A percentile compares a stretch with the other conserved stretches of the same genome.
These are phyloP conservation scores for Viola pubescens DNA, from an alignment of 441 rosid genomes.

Conservation along the genomic window DNA sequence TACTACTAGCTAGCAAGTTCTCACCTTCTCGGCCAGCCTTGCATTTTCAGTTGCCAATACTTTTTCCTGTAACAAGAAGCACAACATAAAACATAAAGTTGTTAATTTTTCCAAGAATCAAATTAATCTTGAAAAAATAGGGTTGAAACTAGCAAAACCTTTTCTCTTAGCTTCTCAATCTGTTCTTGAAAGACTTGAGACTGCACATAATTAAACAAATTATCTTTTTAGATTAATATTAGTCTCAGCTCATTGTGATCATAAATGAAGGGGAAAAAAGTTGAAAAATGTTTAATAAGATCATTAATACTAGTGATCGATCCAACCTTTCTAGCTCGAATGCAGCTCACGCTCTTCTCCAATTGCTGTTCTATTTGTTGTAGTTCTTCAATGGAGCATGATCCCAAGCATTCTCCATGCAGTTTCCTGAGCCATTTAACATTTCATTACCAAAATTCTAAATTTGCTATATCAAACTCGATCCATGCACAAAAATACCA, in stretches of 20 bases:
- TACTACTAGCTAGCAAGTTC: background rate
- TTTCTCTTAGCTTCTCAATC: constrained; percentile 32
- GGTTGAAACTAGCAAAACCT: constrained; percentile 25
- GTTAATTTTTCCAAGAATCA: background rate
- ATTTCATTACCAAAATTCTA: background rate
- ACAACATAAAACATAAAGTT: background rate
- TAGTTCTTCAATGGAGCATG: constrained; percentile 66
- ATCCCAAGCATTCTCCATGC: constrained; percentile 61
- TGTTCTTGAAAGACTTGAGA: constrained; percentile 40
- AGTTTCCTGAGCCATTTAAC: constrained; percentile 47
- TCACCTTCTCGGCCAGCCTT: constrained; percentile 57
- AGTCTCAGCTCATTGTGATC: too few species aligned
- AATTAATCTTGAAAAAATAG: background rate
- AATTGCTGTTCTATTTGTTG: constrained; percentile 67
- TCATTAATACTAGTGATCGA: background rate
- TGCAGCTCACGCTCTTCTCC: constrained; percentile 58
- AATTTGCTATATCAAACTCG: too few species aligned
- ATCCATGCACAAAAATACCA: background rate
- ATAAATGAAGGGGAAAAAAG: too few species aligned
- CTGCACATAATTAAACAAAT: constrained; percentile 13
- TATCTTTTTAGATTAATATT: background rate
- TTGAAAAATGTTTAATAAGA: background rate
- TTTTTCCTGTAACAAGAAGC: constrained; percentile 44
- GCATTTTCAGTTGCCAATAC: constrained; percentile 51
- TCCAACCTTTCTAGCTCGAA: constrained; percentile 71